Base-by-base conservation (phyloP, 2,329 filamentous ascomycete species). In the Ilyonectria robusta region DNA sequence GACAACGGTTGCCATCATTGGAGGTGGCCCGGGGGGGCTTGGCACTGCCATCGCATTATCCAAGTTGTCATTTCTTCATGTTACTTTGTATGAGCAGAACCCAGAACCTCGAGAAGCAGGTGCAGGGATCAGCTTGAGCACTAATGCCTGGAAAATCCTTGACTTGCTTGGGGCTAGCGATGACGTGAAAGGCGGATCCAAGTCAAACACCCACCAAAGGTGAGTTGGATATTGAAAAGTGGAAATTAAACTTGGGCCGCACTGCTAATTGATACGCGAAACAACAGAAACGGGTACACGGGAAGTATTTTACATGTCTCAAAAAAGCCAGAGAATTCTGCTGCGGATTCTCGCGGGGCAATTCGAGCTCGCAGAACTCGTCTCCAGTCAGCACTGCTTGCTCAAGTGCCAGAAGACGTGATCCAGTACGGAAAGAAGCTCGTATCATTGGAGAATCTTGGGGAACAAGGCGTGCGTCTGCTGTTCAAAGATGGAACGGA, bases 111-210 rank as follows among this genome's bases (percentile, higher is more conserved):
- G 57, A 31, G 57, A 59, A 31, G 57, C 57, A 5, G 57, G 57
- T n/a, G 57, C 57, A 8, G 57, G 57, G 3, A 59, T 59, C 33
- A 59, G 57, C 40, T 47, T 59, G 13, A 59, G 57, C 33, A 21
- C 57, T 5, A 59, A 59, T 51, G 57, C 57, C 9, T 59, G 57
- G 57, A 59, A 51, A 47, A 51, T 59, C 31, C 57, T 59, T 51
- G 57, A 59, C n/a, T 40, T 59, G 21, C 46, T 59, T n/a, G 57
- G 47, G 15, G 47, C 57, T 4, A 35, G 57, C 15, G 26, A 31
- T 21, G 46, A 51, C 19, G 46, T 59, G 3, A 59, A 59, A 31
- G 57, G 57, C 11, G 57, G 57, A 40, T 59, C 57, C n/a, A 59
- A 59, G 47, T 51, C 46, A 21, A 59, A 59, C 23, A 59, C 57